phyloP scores from a whole-genome alignment of 306 rosid species.

The Acmispon strigosus region DNA sequence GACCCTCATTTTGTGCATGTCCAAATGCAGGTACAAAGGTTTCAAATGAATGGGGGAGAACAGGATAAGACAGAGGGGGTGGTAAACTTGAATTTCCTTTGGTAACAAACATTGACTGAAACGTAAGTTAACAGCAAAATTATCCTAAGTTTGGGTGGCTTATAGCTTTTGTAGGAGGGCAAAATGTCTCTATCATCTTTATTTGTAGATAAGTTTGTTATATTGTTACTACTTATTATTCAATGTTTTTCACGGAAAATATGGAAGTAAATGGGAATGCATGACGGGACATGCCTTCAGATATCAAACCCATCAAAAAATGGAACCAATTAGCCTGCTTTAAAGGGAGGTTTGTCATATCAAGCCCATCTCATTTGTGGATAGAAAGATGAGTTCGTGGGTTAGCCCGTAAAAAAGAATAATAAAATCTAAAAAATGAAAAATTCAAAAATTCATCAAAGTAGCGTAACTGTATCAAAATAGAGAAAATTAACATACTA shows the following conservation, averaged over 20 bases:
- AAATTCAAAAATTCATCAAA: too few species aligned
- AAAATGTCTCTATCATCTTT: neutral
- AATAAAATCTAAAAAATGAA: too few species aligned
- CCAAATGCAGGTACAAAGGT: neutral
- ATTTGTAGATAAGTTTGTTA: neutral
- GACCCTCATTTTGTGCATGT: neutral
- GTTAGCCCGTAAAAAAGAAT: too few species aligned
- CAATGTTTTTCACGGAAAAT: neutral
- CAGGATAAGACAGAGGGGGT: neutral
- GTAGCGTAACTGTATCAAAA: too few species aligned
- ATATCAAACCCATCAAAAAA: too few species aligned
- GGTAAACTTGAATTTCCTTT: neutral
- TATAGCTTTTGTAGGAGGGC: constrained; percentile 27
- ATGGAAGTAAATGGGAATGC: neutral
- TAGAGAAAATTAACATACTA: too few species aligned
- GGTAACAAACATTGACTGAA: neutral
- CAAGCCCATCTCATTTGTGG: too few species aligned
- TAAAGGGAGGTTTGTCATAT: too few species aligned
- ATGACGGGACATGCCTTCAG: too few species aligned
- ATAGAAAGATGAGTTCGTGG: too few species aligned
- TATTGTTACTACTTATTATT: neutral
- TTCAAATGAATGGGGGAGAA: neutral
- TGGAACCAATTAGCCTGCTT: too few species aligned
- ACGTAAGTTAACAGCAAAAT: neutral
- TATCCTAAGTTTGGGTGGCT: constrained; percentile 15